Percentiles rank a stretch among this genome's conserved stretches.
These are phyloP conservation scores for Mrakia hoshinonis DNA, from an alignment of 768 basidiomycete species.

Conservation along the genomic window DNA sequence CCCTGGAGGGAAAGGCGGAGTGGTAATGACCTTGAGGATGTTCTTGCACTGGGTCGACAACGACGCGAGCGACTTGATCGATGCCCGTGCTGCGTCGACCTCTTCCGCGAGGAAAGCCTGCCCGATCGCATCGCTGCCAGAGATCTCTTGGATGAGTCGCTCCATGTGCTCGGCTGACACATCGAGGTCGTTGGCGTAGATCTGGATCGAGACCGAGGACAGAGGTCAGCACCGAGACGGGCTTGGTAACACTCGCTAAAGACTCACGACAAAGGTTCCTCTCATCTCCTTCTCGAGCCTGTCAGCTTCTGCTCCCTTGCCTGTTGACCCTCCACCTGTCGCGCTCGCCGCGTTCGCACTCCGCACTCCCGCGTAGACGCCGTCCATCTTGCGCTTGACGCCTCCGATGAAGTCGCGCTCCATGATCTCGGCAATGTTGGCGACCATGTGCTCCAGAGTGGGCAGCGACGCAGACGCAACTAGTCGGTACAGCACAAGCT, in stretches of 20 bases:
- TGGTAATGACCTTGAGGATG: slow-evolving; percentile 51
- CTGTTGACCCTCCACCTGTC: neutral
- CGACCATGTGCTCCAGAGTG: slow-evolving; percentile 54
- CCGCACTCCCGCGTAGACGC: slow-evolving; percentile 45
- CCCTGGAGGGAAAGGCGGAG: neutral
- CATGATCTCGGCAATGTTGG: slow-evolving; percentile 61
- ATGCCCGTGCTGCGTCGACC: slow-evolving; percentile 22
- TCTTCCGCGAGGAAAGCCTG: slow-evolving; percentile 32
- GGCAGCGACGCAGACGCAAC: slow-evolving; percentile 64
- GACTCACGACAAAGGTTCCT: slow-evolving; percentile 62
- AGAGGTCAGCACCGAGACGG: neutral
- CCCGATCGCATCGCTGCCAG: slow-evolving; percentile 47
- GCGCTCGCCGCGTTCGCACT: slow-evolving; percentile 2
- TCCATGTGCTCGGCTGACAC: slow-evolving; percentile 82
- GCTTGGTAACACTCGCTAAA: neutral
- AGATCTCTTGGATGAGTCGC: slow-evolving; percentile 61
- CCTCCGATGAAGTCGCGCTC: slow-evolving; percentile 74
- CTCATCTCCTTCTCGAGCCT: slow-evolving; percentile 65
- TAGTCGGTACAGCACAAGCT: slow-evolving; percentile 66
- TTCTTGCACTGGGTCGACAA: slow-evolving; percentile 53
- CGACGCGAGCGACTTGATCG: slow-evolving; percentile 27
- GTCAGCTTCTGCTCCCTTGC: slow-evolving; percentile 55
- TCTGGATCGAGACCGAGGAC: slow-evolving; percentile 46
- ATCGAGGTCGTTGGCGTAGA: slow-evolving; percentile 87
- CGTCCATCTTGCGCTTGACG: slow-evolving; percentile 77